phyloP scores from a whole-genome alignment of 108 stramenopile genomes.

The Cyclostephanos invisitatus region DNA sequence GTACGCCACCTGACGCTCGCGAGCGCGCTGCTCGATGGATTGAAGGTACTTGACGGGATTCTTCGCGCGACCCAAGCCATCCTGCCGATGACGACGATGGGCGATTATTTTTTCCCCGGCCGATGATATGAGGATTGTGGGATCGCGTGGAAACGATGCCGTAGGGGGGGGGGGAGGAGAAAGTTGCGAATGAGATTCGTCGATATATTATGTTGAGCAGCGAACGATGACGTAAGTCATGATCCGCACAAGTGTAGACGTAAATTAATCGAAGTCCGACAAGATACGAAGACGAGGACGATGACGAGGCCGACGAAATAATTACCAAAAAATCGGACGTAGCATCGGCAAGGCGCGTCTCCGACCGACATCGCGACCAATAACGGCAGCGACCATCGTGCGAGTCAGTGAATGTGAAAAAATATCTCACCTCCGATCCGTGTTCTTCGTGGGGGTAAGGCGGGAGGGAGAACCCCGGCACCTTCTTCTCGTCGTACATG shows the following conservation, averaged over 20 bases:
- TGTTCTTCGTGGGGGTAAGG: constrained; percentile 78
- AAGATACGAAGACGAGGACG: too few relatives aligned
- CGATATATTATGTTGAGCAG: too few relatives aligned
- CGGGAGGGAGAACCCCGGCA: constrained; percentile 57
- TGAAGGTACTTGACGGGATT: constrained; percentile 84
- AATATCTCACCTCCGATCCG: constrained; percentile 46
- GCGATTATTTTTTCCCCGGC: neutral
- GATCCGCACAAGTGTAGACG: too few relatives aligned
- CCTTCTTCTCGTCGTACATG: constrained; percentile 60
- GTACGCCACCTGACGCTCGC: constrained; percentile 86
- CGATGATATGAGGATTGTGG: neutral
- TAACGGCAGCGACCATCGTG: too few relatives aligned
- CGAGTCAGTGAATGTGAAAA: neutral
- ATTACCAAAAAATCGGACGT: too few relatives aligned
- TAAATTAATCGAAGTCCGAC: too few relatives aligned
- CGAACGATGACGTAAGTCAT: too few relatives aligned
- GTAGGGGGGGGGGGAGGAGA: neutral
- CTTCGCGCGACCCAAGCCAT: constrained; percentile 63
- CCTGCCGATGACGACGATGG: constrained; percentile 11
- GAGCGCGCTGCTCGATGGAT: constrained; percentile 85
- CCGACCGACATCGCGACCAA: too few relatives aligned
- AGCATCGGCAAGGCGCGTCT: too few relatives aligned
- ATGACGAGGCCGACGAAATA: too few relatives aligned
- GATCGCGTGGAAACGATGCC: neutral
- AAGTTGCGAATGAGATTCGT: too few relatives aligned